Base-by-base conservation (phyloP, 768 basidiomycete species). In the Naganishia vaughanmartiniae region DNA sequence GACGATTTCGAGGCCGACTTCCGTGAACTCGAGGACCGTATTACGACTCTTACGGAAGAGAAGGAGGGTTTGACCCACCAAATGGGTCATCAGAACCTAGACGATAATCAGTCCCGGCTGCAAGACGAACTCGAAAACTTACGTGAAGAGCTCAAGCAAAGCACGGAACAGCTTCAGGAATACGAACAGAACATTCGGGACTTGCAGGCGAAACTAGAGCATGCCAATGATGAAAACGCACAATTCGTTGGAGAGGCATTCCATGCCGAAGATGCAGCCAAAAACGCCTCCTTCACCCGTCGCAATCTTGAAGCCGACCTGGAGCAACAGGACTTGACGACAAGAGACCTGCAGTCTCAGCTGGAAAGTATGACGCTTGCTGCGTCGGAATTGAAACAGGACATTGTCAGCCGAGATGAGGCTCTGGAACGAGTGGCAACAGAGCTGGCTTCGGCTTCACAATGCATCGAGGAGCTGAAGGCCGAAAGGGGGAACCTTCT, bases 181-280 rank as follows among this genome's bases (percentile, higher is more conserved):
- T 63, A 63, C 60, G 60, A 63, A 34, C 39, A 63, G 11, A 46
- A 39, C 14, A 63, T 63, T n/a, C 60, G 60, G 9, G 60, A 63
- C 33, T 42, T 63, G 10, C 36, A 63, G 15, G 60, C 60, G 39
- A 63, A 45, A 63, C 42, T 63, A 42, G 17, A 45, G 24, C 30
- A 45, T 36, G 60, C 60, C 19, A 24, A 45, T 19, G 60, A 63
- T 34, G 60, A 63, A n/a, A 63, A 63, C 39, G 60, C 60, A 42
- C 60, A 42, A 6, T 46, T 63, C n/a, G 60, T 63, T 4, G 60
- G 60, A 12, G 60, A 63, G 12, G 60, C 60, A 10, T 63, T 63
- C 60, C 60, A 63, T 30, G 60, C 60, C 7, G 60, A 63, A 12
- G 60, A 63, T 45, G 30, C 60, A 3, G 60, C 60, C n/a, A 63